Evolutionary conservation across 108 stramenopile species (phyloP), one percentile per base, ranked within the genome.

Genomic region (Ochromonas danica): DNA sequence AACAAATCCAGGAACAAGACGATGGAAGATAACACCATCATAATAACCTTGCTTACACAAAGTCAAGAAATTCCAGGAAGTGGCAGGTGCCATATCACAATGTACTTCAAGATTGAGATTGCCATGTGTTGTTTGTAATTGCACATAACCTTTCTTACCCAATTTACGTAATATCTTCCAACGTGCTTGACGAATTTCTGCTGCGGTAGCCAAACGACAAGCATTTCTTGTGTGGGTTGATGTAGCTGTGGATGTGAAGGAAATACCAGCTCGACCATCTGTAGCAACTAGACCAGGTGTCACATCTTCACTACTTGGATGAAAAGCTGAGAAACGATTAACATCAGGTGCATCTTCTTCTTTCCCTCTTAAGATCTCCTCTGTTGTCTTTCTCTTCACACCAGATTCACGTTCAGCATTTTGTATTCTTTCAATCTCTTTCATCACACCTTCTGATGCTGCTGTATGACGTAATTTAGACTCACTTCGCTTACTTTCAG

Each of bases 41-140:
- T 98, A 98, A 78, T 92, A 91, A 1, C 90, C 85, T 65, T 84
- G 83, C 71, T 87, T 82, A 61, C 92, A 94, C 42, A 96, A 80
- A 6, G 94, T 86, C 35, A 98, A 61, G 81, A 98, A 98, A 65
- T 98, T 98, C 83, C 91, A 91, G 57, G 91, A 86, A 0, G 95
- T 95, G 30, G 90, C 72, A 14, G 95, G 94, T n/a, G 81, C 92
- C 70, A 95, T 91, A 72, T 98, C 93, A 81, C 90, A 92, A 83
- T 95, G 94, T 36, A 98, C 61, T 86, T 98, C 95, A 3, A 96
- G 70, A 57, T 95, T 89, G 74, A 98, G 82, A 43, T 91, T 87
- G n/a, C 94, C 96, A 70, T 88, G 62, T 28, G 87, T 91, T 3
- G 94, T 94, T 61, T 85, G 85, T 43, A 97, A 82, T 57, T 89